phyloP scores from a whole-genome alignment of 2,329 filamentous ascomycete genomes.

The Calonectria naviculata region DNA sequence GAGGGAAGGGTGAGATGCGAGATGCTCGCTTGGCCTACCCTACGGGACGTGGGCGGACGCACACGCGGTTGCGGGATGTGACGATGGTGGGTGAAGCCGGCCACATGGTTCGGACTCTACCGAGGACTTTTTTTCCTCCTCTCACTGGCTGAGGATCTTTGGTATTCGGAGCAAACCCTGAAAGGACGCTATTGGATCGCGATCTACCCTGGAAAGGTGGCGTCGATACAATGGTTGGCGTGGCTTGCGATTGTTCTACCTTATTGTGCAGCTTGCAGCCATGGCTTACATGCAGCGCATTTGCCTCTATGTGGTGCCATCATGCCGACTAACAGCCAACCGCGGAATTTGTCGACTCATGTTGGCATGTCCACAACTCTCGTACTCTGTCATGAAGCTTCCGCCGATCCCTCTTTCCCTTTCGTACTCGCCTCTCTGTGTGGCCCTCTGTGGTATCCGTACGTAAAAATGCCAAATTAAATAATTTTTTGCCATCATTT shows the following conservation, averaged over 20 bases:
- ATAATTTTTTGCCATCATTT: neutral
- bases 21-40: neutral
- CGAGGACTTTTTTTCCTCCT: neutral
- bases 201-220: neutral
- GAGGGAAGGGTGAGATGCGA: neutral
- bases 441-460: neutral
- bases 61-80: neutral
- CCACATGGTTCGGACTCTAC: conserved; percentile 8
- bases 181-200: neutral
- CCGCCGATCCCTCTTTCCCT: conserved; percentile 1
- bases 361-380: neutral
- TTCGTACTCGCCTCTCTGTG: neutral
- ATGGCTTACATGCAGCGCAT: neutral
- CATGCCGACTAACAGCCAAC: neutral
- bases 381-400: conserved; percentile 7
- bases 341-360: neutral
- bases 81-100: neutral
- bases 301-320: neutral
- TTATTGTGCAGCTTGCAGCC: neutral
- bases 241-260: neutral
- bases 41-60: neutral
- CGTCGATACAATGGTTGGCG: neutral
- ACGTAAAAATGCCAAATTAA: neutral
- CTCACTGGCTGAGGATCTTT: neutral
- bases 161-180: neutral